Evolutionary conservation across 108 stramenopile species (phyloP).

Genomic region (Cyclotella cryptica): DNA sequence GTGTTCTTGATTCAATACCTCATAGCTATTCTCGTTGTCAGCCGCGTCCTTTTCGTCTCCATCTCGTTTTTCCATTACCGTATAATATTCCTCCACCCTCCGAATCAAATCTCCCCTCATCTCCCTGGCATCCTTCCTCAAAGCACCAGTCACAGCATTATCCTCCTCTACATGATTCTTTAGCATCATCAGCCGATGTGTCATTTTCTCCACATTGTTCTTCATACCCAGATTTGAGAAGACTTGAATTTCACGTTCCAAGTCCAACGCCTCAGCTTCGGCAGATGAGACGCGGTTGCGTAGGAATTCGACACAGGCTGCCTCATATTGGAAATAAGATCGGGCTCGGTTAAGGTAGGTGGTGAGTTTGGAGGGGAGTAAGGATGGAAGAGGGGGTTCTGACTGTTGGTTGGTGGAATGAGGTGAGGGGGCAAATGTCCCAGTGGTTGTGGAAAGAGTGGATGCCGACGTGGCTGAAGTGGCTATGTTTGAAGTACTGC

Average conservation of each 20-base stretch:
- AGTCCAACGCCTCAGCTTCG: slow-evolving; percentile 13
- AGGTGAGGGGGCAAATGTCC: background rate
- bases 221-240: slow-evolving; percentile 26
- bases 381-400: slow-evolving; percentile 1
- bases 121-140: slow-evolving; percentile 25
- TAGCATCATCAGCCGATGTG: background rate
- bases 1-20: slow-evolving; percentile 14
- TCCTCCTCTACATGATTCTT: slow-evolving; percentile 31
- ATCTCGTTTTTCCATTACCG: background rate
- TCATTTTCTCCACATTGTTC: slow-evolving; percentile 19
- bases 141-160: slow-evolving; percentile 15
- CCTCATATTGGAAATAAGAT: slow-evolving; percentile 31
- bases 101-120: slow-evolving; percentile 37
- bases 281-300: slow-evolving; percentile 22
- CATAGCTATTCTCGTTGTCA: background rate
- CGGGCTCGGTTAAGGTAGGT: slow-evolving; percentile 19
- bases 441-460: background rate
- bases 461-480: slow-evolving; percentile 6
- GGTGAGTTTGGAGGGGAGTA: slow-evolving; percentile 18
- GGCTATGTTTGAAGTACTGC: background rate
- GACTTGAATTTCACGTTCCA: slow-evolving; percentile 34
- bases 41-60: background rate
- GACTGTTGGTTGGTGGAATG: background rate
- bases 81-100: slow-evolving; percentile 19
- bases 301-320: slow-evolving; percentile 23